A percentile compares a stretch with the other conserved stretches of the same genome.
These are phyloP conservation scores for Pyrenochaeta sp. DNA, from an alignment of 2,329 filamentous ascomycete genomes.

Conservation along the genomic window DNA sequence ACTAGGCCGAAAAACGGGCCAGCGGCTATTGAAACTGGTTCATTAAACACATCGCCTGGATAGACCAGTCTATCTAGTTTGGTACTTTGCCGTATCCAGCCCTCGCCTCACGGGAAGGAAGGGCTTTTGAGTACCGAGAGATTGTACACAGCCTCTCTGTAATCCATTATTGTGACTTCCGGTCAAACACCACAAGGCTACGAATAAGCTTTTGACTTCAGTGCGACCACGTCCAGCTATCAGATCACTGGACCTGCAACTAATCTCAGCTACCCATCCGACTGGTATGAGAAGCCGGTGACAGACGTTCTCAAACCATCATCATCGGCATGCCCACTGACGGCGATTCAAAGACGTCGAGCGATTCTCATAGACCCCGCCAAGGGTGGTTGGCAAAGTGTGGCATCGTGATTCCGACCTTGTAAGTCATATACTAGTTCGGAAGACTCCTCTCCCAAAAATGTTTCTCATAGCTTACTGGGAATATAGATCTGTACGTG, in stretches of 20 bases:
- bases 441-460: not conserved
- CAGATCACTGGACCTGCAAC: conserved; percentile 9
- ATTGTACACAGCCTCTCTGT: conserved; percentile 21
- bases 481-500: conserved; percentile 42
- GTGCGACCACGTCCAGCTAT: conserved; percentile 11
- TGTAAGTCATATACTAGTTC: conserved; percentile 30
- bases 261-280: conserved; percentile 2
- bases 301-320: conserved; percentile 22
- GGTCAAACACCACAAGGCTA: conserved; percentile 19
- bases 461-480: conserved; percentile 6
- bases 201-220: conserved; percentile 12
- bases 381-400: conserved; percentile 40
- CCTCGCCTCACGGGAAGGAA: conserved; percentile 5
- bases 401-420: conserved; percentile 31
- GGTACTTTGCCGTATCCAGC: conserved; percentile 10
- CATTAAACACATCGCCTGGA: conserved; percentile 25
- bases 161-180: conserved; percentile 5
- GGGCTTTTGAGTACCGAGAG: not conserved
- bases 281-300: conserved; percentile 34
- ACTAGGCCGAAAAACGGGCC: conserved; percentile 35
- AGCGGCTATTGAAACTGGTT: conserved; percentile 26
- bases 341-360: conserved; percentile 33
- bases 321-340: conserved; percentile 44
- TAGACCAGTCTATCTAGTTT: conserved; percentile 12
- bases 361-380: conserved; percentile 32